Base-by-base conservation (phyloP, 164 flowering plant species). In the Dillenia turbinata region DNA sequence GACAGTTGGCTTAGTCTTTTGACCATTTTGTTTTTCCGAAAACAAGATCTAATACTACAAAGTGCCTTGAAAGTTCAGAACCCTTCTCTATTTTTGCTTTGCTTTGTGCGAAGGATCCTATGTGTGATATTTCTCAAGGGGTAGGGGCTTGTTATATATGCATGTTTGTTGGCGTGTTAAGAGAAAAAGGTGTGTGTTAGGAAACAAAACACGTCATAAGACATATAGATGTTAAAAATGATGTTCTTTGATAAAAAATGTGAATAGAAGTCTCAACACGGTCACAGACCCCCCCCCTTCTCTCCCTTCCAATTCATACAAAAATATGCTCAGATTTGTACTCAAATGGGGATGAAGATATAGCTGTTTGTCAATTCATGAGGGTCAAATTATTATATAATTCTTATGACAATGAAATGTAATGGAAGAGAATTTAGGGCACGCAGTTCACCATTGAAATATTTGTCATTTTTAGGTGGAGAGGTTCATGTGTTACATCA, bases 211-310 rank as follows among this genome's bases (percentile, higher is more conserved):
- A 13, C 44, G 50, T 10, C 75, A 51, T n/a, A 61, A 59, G 52
- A 48, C 53, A 63, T 50, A 17, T 61, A 69, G 72, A 75, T 71
- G 64, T 66, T 70, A 75, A 75, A 70, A 75, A 60, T 57, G 79
- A 73, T 54, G 64, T 68, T 68, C 46, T 22, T 69, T 54, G 53
- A 17, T 47, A 60, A 57, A 63, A 17, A 47, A 5, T 19, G 50
- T 48, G 26, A 33, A 57, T 61, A 58, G 52, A 60, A 54, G 64
- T 74, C 71, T 51, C 60, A 45, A 45, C 14, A 40, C 44, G 52
- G 47, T 61, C 50, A 59, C 52, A 59, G 47, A 64, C 47, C 50
- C 15, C 26, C 16, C 45, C 56, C 3, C 47, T 44, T 22, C 57
- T 50, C 17, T 57, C 45, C 47, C 47, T 47, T 46, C 19, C 45